Percentiles rank a stretch among this genome's conserved stretches.
Evolutionary conservation across 768 basidiomycete genomes (phyloP).

Genomic region (Leccinum barrowsii): DNA sequence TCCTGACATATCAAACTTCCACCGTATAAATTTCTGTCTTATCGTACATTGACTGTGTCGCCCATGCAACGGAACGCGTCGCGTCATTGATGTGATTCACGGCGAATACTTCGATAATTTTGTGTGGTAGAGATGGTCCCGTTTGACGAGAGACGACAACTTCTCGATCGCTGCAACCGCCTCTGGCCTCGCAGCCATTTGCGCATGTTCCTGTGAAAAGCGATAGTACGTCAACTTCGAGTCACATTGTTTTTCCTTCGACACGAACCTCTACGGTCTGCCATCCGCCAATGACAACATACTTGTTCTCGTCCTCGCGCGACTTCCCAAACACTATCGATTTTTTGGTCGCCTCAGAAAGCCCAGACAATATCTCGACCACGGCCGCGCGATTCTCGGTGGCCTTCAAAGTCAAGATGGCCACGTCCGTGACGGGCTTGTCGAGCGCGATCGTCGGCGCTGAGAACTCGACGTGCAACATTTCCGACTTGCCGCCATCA

Average conservation of each 20-base stretch:
- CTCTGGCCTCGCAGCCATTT: conserved; percentile 9
- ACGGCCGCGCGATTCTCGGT: conserved; percentile 20
- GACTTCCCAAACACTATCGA: conserved; percentile 19
- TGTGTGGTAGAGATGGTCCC: conserved; percentile 14
- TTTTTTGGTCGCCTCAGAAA: conserved; percentile 11
- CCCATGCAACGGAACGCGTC: not conserved
- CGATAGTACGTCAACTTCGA: not conserved
- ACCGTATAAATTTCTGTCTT: too few species aligned
- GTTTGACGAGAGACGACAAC: conserved; percentile 13
- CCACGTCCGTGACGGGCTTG: conserved; percentile 23
- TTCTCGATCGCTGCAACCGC: not conserved
- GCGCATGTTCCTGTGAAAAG: conserved; percentile 14
- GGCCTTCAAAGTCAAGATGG: conserved; percentile 18
- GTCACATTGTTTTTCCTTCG: not conserved
- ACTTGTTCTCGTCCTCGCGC: conserved; percentile 20
- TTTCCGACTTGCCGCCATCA: conserved; percentile 1
- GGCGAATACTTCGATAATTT: conserved; percentile 5
- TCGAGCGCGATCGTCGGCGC: conserved; percentile 12
- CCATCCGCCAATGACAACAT: conserved; percentile 22
- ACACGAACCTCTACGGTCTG: conserved; percentile 21
- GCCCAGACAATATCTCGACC: conserved; percentile 6
- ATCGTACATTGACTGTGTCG: not conserved
- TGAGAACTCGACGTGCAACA: conserved; percentile 23
- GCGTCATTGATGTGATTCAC: not conserved
- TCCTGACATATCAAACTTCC: not conserved